These are phyloP conservation scores for Silene conica DNA, from an alignment of 148 eudicot genomes.

Conservation along the genomic window DNA sequence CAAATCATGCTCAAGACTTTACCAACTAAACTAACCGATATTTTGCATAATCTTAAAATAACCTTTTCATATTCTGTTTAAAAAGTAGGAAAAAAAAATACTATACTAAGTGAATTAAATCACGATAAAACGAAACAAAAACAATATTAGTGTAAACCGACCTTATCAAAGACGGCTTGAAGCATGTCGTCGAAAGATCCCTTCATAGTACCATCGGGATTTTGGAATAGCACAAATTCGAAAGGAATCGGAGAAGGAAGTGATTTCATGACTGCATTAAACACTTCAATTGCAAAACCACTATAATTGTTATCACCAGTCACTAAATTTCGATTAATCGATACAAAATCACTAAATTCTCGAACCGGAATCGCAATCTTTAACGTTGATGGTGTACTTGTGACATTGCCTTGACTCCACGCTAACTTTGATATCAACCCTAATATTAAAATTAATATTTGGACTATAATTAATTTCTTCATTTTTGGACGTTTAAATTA, in stretches of 20 bases:
- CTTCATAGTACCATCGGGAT: constrained; percentile 9
- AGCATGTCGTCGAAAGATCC: constrained; percentile 21
- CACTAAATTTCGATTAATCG: not conserved
- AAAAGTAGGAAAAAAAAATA: too few species aligned
- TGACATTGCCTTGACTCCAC: not conserved
- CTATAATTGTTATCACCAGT: not conserved
- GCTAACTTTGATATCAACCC: too few species aligned
- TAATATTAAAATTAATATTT: too few species aligned
- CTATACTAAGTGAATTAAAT: too few species aligned
- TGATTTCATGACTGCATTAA: not conserved
- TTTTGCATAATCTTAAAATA: too few species aligned
- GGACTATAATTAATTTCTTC: too few species aligned
- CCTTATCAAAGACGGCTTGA: not conserved
- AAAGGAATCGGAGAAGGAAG: not conserved
- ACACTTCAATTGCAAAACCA: constrained; percentile 24
- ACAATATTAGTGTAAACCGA: not conserved
- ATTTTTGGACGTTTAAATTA: too few species aligned
- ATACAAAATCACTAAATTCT: constrained; percentile 10
- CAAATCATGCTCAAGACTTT: too few species aligned
- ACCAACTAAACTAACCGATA: too few species aligned
- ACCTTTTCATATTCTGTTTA: too few species aligned
- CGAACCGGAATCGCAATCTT: constrained; percentile 13
- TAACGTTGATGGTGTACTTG: not conserved
- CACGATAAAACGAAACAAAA: not conserved
- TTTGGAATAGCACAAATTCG: not conserved